Percentiles rank a stretch among this genome's conserved stretches.
Conservation (phyloP, 805 yeast genomes). For the baker's yeast (Saccharomyces cerevisiae) region DNA sequence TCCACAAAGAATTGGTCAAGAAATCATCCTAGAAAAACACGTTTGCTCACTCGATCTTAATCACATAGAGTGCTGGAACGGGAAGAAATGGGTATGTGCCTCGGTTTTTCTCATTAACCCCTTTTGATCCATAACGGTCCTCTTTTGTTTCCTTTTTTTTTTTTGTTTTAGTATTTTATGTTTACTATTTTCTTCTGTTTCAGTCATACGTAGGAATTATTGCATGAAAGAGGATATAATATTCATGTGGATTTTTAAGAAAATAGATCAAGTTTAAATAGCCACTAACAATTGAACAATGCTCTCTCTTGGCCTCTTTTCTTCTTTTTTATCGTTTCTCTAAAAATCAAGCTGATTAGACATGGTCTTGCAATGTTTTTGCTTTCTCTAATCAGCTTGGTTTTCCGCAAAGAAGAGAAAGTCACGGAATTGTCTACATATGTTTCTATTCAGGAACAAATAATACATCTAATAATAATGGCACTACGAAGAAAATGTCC, state of each 20-base stretch:
- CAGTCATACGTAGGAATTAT: neutral
- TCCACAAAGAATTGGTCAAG: neutral
- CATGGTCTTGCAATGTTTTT: neutral
- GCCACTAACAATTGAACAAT: neutral
- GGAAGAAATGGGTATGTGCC: neutral
- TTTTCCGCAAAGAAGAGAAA: neutral
- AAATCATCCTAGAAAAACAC: neutral
- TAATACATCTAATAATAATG: slow-evolving; percentile 14
- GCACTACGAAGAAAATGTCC: slow-evolving; percentile 36
- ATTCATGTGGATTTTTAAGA: slow-evolving; percentile 4
- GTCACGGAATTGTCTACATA: neutral
- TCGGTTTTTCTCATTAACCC: neutral
- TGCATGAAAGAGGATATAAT: slow-evolving; percentile 3
- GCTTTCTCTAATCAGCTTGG: neutral
- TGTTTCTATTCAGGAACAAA: neutral
- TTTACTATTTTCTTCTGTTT: neutral
- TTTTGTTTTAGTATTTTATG: neutral
- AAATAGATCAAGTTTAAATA: neutral
- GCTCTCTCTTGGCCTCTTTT: neutral
- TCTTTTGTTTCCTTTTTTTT: neutral
- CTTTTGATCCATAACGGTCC: neutral
- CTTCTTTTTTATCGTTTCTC: neutral
- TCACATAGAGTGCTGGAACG: neutral
- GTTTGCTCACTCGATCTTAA: neutral
- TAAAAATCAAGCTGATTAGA: neutral